Evolutionary conservation across 2,329 filamentous ascomycete species (phyloP).

Genomic region (Nigrospora oryzae): DNA sequence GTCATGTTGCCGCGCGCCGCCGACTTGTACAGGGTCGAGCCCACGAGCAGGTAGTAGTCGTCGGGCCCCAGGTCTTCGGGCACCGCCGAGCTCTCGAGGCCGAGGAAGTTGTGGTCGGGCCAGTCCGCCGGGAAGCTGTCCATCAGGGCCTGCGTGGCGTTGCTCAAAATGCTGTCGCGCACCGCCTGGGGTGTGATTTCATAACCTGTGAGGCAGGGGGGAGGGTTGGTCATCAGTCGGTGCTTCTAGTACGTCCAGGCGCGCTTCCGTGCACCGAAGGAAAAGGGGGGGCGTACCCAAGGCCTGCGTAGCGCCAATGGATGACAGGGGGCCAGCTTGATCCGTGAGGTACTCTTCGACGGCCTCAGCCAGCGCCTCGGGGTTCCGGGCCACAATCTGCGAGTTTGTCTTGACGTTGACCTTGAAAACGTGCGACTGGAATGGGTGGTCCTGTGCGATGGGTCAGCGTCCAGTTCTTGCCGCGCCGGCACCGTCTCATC

Average conservation of each 20-base stretch:
- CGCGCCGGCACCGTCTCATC: conserved; percentile 3
- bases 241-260: too few species aligned
- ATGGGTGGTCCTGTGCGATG: conserved; percentile 3
- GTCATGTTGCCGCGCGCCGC: conserved; percentile 1
- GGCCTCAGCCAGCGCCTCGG: neutral
- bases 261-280: too few species aligned
- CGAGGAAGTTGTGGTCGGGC: neutral
- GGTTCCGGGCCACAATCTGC: conserved; percentile 1
- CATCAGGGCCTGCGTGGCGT: neutral
- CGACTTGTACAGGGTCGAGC: conserved; percentile 2
- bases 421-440: conserved; percentile 5
- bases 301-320: too few species aligned
- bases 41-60: neutral
- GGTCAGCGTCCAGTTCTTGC: conserved; percentile 4
- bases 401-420: conserved; percentile 4
- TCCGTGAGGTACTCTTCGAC: neutral
- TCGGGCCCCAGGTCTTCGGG: neutral
- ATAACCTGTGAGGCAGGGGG: too few species aligned
- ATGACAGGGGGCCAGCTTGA: neutral
- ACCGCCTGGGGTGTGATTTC: too few species aligned
- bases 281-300: neutral
- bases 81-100: neutral
- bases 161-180: too few species aligned
- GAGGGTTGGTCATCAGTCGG: too few species aligned
- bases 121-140: neutral